These are phyloP conservation scores for Microsporum ferrugineum DNA, from an alignment of 2,329 filamentous ascomycete genomes.

Conservation along the genomic window DNA sequence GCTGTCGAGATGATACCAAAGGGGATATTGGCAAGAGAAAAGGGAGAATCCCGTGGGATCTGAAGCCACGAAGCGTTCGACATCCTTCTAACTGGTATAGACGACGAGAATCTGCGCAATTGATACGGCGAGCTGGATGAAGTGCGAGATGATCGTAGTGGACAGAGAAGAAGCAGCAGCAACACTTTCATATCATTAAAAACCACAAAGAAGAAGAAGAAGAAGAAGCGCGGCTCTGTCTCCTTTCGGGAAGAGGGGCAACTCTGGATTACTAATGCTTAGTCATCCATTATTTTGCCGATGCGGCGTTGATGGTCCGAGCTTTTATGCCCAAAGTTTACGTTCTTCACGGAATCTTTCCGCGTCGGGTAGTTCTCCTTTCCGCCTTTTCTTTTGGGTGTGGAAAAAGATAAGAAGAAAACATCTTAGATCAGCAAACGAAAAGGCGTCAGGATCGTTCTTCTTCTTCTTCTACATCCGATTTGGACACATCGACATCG, in stretches of 20 bases:
- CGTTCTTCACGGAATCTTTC: constrained; percentile 6
- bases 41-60: constrained; percentile 51
- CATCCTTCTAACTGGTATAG: constrained; percentile 11
- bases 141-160: not conserved
- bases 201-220: not conserved
- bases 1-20: constrained; percentile 68
- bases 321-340: not conserved
- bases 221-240: not conserved
- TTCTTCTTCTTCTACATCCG: not conserved
- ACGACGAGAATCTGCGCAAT: not conserved
- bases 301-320: not conserved
- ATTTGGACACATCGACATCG: not conserved
- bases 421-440: too few species aligned
- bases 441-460: not conserved
- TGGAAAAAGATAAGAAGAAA: not conserved
- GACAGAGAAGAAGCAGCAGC: not conserved
- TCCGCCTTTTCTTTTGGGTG: not conserved
- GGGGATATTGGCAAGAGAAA: constrained; percentile 69
- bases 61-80: constrained; percentile 45
- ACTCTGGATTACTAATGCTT: not conserved
- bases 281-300: not conserved
- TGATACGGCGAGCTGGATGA: not conserved
- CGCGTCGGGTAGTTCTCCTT: constrained; percentile 11
- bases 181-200: not conserved
- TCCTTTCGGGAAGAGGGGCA: not conserved